These are phyloP conservation scores for Solanum piurae DNA, from an alignment of 257 asterid species.

Conservation along the genomic window DNA sequence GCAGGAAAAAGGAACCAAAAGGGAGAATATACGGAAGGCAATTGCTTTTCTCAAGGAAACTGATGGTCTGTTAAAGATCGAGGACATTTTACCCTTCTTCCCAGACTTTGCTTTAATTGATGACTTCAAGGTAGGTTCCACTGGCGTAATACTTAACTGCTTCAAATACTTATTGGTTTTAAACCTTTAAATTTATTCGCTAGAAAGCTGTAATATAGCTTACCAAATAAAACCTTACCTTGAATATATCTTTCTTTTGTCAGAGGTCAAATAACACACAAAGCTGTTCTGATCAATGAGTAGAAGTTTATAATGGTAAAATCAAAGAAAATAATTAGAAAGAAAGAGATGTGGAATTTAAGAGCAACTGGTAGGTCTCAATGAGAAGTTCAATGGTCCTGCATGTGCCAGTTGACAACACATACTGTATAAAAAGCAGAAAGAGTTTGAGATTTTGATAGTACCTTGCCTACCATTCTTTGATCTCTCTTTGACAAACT, in stretches of 20 bases:
- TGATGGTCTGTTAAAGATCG: slow-evolving; percentile 91
- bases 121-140: slow-evolving; percentile 69
- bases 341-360: background rate
- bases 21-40: slow-evolving; percentile 97
- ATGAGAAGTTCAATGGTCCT: background rate
- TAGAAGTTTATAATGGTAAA: background rate
- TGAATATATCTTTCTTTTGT: background rate
- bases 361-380: background rate
- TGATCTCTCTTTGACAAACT: background rate
- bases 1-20: slow-evolving; percentile 94
- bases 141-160: background rate
- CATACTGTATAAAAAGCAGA: background rate
- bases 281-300: background rate
- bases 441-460: background rate
- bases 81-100: slow-evolving; percentile 92
- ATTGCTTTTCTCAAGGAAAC: slow-evolving; percentile 98
- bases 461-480: background rate
- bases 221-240: background rate
- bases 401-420: background rate
- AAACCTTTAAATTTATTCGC: background rate
- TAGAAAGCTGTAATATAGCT: background rate
- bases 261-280: background rate
- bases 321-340: background rate
- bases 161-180: background rate
- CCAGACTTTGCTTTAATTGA: slow-evolving; percentile 95